Conservation (phyloP, 108 stramenopile species). For the Cyclotella kingstonii region DNA sequence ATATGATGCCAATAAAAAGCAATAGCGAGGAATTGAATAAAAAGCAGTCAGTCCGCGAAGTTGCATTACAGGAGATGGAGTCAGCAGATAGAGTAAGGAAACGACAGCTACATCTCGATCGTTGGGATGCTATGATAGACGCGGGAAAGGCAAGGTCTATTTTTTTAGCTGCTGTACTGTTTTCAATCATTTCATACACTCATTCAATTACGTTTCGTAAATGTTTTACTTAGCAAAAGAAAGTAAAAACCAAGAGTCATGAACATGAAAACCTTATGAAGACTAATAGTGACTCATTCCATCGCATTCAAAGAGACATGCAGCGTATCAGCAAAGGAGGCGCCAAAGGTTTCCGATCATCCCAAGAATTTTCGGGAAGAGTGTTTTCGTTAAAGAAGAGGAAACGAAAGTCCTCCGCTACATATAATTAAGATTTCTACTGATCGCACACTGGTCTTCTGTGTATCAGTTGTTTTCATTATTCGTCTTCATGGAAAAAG, state of each 20-base stretch:
- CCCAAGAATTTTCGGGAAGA: constrained; percentile 5
- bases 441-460: background rate
- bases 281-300: constrained; percentile 56
- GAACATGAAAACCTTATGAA: constrained; percentile 6
- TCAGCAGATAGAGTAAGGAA: constrained; percentile 54
- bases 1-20: background rate
- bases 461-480: background rate
- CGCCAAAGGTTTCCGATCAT: constrained; percentile 41
- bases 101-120: constrained; percentile 66
- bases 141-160: constrained; percentile 48
- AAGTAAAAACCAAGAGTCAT: constrained; percentile 32
- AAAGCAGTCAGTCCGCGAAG: constrained; percentile 1
- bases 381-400: constrained; percentile 19
- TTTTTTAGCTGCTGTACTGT: background rate
- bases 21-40: constrained; percentile 15
- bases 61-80: constrained; percentile 39
- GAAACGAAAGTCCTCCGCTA: constrained; percentile 16
- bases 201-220: background rate
- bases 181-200: background rate
- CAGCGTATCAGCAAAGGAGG: constrained; percentile 51
- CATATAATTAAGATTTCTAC: background rate
- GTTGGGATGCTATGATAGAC: constrained; percentile 75
- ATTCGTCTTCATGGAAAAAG: too few species aligned
- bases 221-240: constrained; percentile 19
- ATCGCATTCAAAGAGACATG: constrained; percentile 57